Percentiles rank a stretch among this genome's conserved stretches.
phyloP scores from a whole-genome alignment of 306 rosid genomes.

The Ormosia semicastrata region DNA sequence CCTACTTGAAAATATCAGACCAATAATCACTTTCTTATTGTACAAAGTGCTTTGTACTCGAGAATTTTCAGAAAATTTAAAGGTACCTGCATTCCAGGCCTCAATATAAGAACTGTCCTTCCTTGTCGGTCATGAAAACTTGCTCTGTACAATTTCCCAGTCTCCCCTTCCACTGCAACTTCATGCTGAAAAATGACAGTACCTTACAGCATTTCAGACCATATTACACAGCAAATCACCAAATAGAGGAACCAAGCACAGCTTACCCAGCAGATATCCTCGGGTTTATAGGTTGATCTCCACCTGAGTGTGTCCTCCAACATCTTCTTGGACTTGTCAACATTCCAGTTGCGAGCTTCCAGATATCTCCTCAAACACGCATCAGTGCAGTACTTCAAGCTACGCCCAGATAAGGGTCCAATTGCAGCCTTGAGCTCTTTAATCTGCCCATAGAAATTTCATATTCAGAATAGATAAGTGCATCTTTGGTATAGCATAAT shows the following conservation, averaged over 20 bases:
- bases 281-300: constrained; percentile 81
- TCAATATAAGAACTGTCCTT: constrained; percentile 45
- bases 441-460: constrained; percentile 33
- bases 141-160: constrained; percentile 81
- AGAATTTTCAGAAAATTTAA: background rate
- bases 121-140: constrained; percentile 72
- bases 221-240: background rate
- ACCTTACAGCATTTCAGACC: constrained; percentile 13
- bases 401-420: constrained; percentile 71
- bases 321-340: constrained; percentile 78
- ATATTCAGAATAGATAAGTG: background rate
- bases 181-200: constrained; percentile 34
- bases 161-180: constrained; percentile 51
- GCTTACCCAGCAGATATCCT: constrained; percentile 57
- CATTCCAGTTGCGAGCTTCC: constrained; percentile 84
- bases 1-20: background rate
- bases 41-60: background rate
- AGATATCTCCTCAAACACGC: constrained; percentile 73
- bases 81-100: constrained; percentile 54
- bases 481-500: too few relatives aligned
- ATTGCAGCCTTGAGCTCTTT: constrained; percentile 62
- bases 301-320: constrained; percentile 73
- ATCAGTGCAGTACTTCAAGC: constrained; percentile 63
- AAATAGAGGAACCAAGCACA: constrained; percentile 8
- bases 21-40: background rate